A percentile compares a stretch with the other conserved stretches of the same genome.
These are phyloP conservation scores for Neurospora sublineolata DNA, from an alignment of 495 filamentous ascomycete genomes.

Conservation along the genomic window DNA sequence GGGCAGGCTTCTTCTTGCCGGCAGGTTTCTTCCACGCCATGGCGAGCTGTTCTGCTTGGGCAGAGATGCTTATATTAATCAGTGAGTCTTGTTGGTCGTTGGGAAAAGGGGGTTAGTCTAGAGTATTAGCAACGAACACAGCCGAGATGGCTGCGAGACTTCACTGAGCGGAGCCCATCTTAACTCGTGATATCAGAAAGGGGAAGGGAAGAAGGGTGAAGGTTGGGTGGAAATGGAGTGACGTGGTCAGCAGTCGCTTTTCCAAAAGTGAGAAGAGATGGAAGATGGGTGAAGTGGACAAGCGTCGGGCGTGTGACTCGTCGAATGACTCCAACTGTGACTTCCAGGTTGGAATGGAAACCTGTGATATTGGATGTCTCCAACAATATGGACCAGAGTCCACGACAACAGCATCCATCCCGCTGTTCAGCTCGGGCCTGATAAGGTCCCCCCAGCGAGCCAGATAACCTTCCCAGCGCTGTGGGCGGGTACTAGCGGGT, in stretches of 20 bases:
- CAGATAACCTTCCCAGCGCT: background rate
- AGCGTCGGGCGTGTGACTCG: background rate
- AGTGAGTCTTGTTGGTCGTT: background rate
- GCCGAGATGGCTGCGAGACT: slow-evolving; percentile 18
- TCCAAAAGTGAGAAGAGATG: background rate
- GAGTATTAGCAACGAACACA: slow-evolving; percentile 8
- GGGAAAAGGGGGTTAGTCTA: background rate
- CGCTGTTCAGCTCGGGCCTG: background rate
- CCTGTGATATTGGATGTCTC: background rate
- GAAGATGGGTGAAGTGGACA: background rate
- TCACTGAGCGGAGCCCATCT: slow-evolving; percentile 20
- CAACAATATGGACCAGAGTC: background rate
- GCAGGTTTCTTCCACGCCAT: slow-evolving; percentile 36
- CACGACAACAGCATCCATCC: background rate
- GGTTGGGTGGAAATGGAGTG: background rate
- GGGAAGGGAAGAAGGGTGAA: background rate
- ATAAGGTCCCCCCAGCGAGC: background rate
- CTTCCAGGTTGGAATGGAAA: background rate
- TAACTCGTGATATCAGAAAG: background rate
- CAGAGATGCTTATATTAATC: background rate
- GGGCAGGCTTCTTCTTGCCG: slow-evolving; percentile 28
- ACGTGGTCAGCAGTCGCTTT: background rate
- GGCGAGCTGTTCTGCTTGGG: slow-evolving; percentile 8
- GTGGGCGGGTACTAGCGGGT: background rate
- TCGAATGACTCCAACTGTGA: background rate